Conservation (phyloP, 208 protist species). For the Leishmania amazonensis region DNA sequence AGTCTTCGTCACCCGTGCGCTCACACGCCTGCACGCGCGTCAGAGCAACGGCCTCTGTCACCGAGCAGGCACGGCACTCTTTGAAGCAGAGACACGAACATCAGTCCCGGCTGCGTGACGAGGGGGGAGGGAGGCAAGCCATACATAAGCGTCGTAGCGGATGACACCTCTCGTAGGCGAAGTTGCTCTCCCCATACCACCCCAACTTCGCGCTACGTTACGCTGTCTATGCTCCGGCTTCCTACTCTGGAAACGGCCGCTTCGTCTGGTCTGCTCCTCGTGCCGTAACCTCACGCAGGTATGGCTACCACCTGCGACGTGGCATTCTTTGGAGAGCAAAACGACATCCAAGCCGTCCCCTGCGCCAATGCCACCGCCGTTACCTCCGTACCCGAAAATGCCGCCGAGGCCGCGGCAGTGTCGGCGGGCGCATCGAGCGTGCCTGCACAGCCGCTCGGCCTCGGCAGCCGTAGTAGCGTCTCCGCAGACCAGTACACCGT, state of each 20-base stretch:
- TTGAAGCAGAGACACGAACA: background rate
- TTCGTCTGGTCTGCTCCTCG: background rate
- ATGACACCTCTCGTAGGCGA: background rate
- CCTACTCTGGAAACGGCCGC: background rate
- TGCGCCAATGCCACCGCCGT: constrained; percentile 37
- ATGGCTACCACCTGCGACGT: constrained; percentile 49
- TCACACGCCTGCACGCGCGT: background rate
- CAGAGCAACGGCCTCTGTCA: background rate
- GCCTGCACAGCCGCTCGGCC: background rate
- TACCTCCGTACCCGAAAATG: constrained; percentile 32
- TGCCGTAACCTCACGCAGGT: constrained; percentile 19
- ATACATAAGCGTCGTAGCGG: too few species aligned
- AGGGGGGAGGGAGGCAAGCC: background rate
- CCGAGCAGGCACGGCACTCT: background rate
- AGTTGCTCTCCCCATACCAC: background rate
- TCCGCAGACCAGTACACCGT: constrained; percentile 54
- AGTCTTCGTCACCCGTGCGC: background rate
- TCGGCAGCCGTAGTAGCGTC: constrained; percentile 29
- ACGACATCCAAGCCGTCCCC: constrained; percentile 49
- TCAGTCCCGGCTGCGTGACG: background rate
- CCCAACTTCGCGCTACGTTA: background rate
- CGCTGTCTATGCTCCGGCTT: background rate
- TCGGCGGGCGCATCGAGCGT: background rate
- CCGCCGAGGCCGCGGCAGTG: background rate
- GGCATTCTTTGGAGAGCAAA: constrained; percentile 26